Conservation (phyloP, 108 stramenopile genomes). For the Nitzschia sp. region DNA sequence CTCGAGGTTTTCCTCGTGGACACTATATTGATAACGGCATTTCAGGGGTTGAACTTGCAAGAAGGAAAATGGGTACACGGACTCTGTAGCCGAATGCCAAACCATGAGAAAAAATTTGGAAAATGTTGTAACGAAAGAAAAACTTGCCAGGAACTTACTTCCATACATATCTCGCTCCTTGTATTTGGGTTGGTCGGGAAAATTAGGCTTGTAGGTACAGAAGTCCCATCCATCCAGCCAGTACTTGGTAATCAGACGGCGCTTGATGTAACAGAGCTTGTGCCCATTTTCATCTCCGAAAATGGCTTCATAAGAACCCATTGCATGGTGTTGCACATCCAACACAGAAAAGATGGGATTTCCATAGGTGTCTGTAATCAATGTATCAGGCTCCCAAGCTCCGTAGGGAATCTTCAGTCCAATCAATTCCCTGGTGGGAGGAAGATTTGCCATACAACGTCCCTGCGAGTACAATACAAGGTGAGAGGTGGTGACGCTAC, state of each 20-base stretch:
- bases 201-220: constrained; percentile 52
- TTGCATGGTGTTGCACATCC: constrained; percentile 38
- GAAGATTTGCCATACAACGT: constrained; percentile 38
- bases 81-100: constrained; percentile 10
- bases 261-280: constrained; percentile 43
- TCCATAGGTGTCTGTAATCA: constrained; percentile 45
- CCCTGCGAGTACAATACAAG: neutral
- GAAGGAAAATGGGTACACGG: constrained; percentile 45
- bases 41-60: constrained; percentile 33
- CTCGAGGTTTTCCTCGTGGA: constrained; percentile 35
- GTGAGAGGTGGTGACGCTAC: too few species aligned
- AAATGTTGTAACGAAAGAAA: neutral
- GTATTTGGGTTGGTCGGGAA: constrained; percentile 38
- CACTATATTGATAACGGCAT: constrained; percentile 35
- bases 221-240: constrained; percentile 52
- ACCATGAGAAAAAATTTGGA: neutral
- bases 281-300: constrained; percentile 51
- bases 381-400: constrained; percentile 49
- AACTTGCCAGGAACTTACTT: constrained; percentile 15
- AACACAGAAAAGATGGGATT: constrained; percentile 46
- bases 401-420: constrained; percentile 43
- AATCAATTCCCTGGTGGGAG: constrained; percentile 40
- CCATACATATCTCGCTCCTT: constrained; percentile 43
- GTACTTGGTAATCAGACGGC: constrained; percentile 38
- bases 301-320: constrained; percentile 50